Conservation (phyloP, 2,329 filamentous ascomycete species). For the Samsoniella hepiali region DNA sequence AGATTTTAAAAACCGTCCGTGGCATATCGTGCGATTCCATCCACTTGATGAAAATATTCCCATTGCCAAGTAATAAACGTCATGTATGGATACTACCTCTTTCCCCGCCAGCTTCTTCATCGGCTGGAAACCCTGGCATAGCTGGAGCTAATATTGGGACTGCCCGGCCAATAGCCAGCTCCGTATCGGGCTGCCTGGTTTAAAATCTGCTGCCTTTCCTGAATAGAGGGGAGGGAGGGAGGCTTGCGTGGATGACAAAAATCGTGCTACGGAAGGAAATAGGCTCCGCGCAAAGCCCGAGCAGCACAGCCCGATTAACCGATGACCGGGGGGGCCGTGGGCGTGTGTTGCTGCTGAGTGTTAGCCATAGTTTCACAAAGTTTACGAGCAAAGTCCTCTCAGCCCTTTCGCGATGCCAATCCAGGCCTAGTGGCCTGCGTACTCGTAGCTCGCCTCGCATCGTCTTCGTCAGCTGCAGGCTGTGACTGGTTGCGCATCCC, state of each 20-base stretch:
- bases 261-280: not conserved
- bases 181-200: not conserved
- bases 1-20: not conserved
- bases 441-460: not conserved
- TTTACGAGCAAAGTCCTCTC: not conserved
- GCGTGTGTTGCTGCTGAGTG: not conserved
- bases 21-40: not conserved
- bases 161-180: not conserved
- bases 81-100: not conserved
- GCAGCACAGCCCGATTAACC: not conserved
- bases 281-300: not conserved
- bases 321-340: not conserved
- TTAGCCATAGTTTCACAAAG: not conserved
- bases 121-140: not conserved
- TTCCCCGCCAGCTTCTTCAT: not conserved
- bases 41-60: not conserved
- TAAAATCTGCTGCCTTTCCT: not conserved
- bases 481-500: conserved; percentile 3
- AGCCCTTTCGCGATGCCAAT: conserved; percentile 4
- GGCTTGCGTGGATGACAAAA: not conserved
- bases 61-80: not conserved
- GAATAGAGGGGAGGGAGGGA: not conserved
- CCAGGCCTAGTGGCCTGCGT: not conserved
- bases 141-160: not conserved
- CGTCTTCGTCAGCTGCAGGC: conserved; percentile 1